Conservation (phyloP, 2,329 filamentous ascomycete species). For the Parascedosporium putredinis region DNA sequence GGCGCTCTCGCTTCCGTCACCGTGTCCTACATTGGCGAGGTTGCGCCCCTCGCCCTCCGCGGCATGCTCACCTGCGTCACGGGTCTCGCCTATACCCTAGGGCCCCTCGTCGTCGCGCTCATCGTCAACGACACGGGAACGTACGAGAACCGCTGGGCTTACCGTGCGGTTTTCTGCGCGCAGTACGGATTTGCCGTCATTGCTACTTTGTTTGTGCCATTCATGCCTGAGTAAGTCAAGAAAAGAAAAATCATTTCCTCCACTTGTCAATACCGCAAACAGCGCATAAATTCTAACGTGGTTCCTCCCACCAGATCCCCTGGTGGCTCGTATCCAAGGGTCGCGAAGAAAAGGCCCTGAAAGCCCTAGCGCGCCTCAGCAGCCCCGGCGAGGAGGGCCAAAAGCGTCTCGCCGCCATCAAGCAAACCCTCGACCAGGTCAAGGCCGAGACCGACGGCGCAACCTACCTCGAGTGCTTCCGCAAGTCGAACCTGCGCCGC, state of each 20-base stretch:
- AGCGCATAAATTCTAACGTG: too few species aligned
- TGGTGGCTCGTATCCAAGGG: constrained; percentile 25
- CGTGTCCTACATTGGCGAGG: constrained; percentile 21
- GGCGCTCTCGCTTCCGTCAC: constrained; percentile 18
- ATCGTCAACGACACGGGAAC: constrained; percentile 22
- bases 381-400: constrained; percentile 18
- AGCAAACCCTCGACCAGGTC: constrained; percentile 22
- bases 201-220: constrained; percentile 18
- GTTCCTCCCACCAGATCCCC: constrained; percentile 14
- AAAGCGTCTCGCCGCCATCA: neutral
- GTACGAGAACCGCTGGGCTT: constrained; percentile 21
- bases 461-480: constrained; percentile 30
- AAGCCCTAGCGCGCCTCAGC: constrained; percentile 20
- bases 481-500: constrained; percentile 16
- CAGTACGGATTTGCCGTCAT: constrained; percentile 24
- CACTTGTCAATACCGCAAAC: too few species aligned
- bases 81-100: constrained; percentile 21
- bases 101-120: constrained; percentile 20
- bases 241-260: too few species aligned
- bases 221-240: constrained; percentile 9
- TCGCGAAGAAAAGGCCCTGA: constrained; percentile 22
- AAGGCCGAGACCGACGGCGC: constrained; percentile 24
- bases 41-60: constrained; percentile 19
- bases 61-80: constrained; percentile 20
- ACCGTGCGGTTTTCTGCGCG: constrained; percentile 18